These are phyloP conservation scores for Dendrobium huoshanense DNA, from an alignment of 106 monocot species.

Conservation along the genomic window DNA sequence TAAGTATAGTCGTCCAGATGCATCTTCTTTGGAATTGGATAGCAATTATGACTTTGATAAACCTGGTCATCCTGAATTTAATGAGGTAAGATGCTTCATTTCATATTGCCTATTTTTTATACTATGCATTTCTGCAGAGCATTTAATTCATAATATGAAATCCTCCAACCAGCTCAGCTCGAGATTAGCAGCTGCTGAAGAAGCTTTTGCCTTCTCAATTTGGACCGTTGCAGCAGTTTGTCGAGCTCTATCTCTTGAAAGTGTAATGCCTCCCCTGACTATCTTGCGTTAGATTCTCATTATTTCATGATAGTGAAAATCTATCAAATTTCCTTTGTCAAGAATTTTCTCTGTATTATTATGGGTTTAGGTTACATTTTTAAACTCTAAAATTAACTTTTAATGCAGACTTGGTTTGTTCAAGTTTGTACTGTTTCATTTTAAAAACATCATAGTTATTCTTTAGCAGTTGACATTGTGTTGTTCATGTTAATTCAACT, in stretches of 20 bases:
- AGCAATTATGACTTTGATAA: constrained; percentile 22
- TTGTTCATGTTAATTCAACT: neutral
- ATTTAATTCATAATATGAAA: constrained; percentile 12
- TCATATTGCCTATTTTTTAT: neutral
- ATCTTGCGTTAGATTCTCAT: neutral
- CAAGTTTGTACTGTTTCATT: neutral
- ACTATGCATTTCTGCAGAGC: neutral
- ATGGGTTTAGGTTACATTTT: constrained; percentile 1
- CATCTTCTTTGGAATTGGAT: constrained; percentile 37
- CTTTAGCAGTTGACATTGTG: neutral
- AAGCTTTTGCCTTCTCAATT: constrained; percentile 85
- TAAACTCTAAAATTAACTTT: neutral
- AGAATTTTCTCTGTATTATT: neutral
- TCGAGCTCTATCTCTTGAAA: constrained; percentile 86
- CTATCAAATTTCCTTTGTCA: neutral
- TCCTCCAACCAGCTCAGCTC: constrained; percentile 58
- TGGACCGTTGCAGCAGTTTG: constrained; percentile 87
- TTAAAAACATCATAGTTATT: neutral
- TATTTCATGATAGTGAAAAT: neutral
- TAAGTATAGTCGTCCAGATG: constrained; percentile 52
- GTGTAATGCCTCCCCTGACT: constrained; percentile 42
- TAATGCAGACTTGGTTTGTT: neutral
- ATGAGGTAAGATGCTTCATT: constrained; percentile 39
- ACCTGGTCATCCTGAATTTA: constrained; percentile 35
- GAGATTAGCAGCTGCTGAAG: constrained; percentile 81